phyloP scores from a whole-genome alignment of 208 protist species.

The Crithidia sp. region DNA sequence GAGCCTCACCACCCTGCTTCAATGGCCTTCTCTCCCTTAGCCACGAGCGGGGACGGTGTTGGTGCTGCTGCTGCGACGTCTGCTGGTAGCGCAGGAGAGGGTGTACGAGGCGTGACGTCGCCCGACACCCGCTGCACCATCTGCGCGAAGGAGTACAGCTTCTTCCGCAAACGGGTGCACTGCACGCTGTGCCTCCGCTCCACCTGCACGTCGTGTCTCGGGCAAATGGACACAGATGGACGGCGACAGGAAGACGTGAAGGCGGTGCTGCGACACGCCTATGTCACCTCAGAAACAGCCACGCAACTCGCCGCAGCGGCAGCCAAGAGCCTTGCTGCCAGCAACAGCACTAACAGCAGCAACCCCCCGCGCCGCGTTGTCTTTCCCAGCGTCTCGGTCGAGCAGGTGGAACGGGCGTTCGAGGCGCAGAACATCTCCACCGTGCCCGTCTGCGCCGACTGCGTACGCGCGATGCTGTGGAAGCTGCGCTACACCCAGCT shows the following conservation, averaged over 20 bases:
- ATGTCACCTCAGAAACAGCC: constrained; percentile 22
- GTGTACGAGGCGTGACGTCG: constrained; percentile 3
- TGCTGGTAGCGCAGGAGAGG: neutral
- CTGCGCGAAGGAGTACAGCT: constrained; percentile 71
- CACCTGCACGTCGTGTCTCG: constrained; percentile 67
- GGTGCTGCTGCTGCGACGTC: neutral
- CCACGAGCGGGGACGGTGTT: neutral
- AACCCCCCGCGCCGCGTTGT: constrained; percentile 2
- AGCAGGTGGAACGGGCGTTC: constrained; percentile 29
- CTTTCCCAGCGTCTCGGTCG: constrained; percentile 26
- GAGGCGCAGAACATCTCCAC: constrained; percentile 22
- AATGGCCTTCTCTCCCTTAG: constrained; percentile 17
- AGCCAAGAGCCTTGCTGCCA: neutral
- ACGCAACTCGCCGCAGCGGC: constrained; percentile 25
- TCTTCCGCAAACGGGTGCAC: constrained; percentile 67
- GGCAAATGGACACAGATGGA: constrained; percentile 47
- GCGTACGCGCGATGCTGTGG: constrained; percentile 53
- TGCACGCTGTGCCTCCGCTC: constrained; percentile 73
- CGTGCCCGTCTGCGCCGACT: constrained; percentile 73
- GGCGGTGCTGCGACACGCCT: constrained; percentile 32
- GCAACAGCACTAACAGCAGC: neutral
- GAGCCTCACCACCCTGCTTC: neutral
- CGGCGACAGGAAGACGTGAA: constrained; percentile 44
- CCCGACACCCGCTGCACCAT: constrained; percentile 47
- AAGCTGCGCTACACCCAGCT: constrained; percentile 52